These are phyloP conservation scores for Linderina pennispora DNA, from an alignment of 192 early-diverging fungal genomes.

Conservation along the genomic window DNA sequence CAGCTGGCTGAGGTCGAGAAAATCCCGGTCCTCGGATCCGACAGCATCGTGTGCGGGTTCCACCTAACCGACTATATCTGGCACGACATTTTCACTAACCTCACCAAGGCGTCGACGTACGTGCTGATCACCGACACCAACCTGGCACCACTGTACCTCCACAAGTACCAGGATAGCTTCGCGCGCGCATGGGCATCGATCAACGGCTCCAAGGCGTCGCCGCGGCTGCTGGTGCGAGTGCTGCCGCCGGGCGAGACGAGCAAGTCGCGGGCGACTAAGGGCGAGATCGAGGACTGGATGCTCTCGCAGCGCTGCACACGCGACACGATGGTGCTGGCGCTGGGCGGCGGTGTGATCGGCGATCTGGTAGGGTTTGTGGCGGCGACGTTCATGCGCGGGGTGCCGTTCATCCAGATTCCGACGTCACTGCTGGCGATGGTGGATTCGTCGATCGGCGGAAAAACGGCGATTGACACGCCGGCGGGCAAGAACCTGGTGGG, in stretches of 20 bases:
- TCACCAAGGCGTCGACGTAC: constrained; percentile 74
- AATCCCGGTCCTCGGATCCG: constrained; percentile 81
- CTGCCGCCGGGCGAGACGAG: constrained; percentile 83
- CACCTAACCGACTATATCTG: constrained; percentile 69
- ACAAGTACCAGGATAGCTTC: constrained; percentile 52
- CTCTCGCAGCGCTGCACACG: constrained; percentile 78
- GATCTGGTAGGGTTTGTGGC: constrained; percentile 96
- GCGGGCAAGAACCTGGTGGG: constrained; percentile 94
- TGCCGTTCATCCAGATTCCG: constrained; percentile 90
- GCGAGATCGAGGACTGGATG: constrained; percentile 87
- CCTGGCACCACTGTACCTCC: constrained; percentile 71
- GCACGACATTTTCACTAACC: constrained; percentile 61
- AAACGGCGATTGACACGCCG: constrained; percentile 95
- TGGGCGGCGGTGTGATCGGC: constrained; percentile 97
- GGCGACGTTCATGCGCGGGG: constrained; percentile 96
- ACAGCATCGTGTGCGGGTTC: constrained; percentile 84
- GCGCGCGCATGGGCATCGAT: constrained; percentile 24
- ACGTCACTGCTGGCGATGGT: constrained; percentile 97
- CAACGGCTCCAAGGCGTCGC: constrained; percentile 5
- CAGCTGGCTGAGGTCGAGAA: constrained; percentile 53
- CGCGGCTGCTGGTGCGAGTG: constrained; percentile 66
- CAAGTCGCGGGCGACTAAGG: constrained; percentile 86
- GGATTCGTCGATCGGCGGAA: constrained; percentile 95
- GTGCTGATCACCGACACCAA: constrained; percentile 84
- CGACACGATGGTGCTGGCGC: constrained; percentile 86